Percentiles rank a stretch among this genome's conserved stretches.
Evolutionary conservation across 2,329 filamentous ascomycete species (phyloP).

Genomic region (Neofusicoccum umdonicola): DNA sequence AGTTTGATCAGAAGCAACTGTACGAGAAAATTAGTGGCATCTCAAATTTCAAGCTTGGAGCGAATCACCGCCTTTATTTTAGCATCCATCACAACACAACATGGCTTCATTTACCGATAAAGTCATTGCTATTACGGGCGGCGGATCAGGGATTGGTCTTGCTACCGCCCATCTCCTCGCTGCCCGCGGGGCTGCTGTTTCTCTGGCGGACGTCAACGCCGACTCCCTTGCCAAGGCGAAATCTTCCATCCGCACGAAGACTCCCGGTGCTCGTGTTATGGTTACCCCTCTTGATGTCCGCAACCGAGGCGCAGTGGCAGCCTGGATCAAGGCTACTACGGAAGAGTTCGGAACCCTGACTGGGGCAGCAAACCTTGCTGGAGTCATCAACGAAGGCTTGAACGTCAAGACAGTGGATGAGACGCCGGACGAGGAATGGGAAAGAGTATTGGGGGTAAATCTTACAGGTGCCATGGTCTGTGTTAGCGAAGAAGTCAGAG

Average conservation of each 20-base stretch:
- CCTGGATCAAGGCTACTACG: constrained; percentile 50
- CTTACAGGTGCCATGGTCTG: constrained; percentile 40
- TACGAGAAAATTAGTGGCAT: too few relatives aligned
- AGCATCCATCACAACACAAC: background rate
- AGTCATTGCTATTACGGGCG: constrained; percentile 33
- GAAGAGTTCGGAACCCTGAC: constrained; percentile 53
- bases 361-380: constrained; percentile 56
- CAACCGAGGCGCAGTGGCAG: constrained; percentile 48
- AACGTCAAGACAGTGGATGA: constrained; percentile 25
- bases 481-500: constrained; percentile 37
- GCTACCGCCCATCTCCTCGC: background rate
- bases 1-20: too few relatives aligned
- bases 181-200: constrained; percentile 25
- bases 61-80: background rate
- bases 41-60: too few relatives aligned
- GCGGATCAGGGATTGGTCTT: constrained; percentile 31
- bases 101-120: constrained; percentile 28
- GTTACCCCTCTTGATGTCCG: constrained; percentile 50
- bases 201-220: constrained; percentile 32
- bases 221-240: constrained; percentile 26
- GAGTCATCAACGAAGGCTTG: constrained; percentile 32
- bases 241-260: constrained; percentile 27
- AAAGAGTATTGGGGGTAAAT: constrained; percentile 40
- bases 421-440: constrained; percentile 40
- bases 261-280: constrained; percentile 25